Evolutionary conservation across 73 alveolate genomes (phyloP).

Genomic region (Tetrahymena borealis): DNA sequence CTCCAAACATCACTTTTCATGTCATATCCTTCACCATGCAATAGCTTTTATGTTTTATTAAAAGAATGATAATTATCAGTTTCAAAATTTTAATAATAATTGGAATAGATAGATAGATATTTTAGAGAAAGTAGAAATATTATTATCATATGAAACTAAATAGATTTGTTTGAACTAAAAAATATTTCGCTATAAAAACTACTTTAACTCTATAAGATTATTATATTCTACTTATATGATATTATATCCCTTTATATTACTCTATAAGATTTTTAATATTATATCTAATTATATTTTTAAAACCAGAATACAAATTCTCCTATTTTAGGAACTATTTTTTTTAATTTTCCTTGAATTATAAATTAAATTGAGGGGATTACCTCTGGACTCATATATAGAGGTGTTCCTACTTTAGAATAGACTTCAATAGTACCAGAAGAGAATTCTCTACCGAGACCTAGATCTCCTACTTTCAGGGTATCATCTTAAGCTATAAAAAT

Average conservation of each 20-base stretch:
- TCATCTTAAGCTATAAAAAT: slow-evolving; percentile 87
- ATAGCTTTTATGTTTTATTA: slow-evolving; percentile 27
- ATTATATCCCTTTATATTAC: too few relatives aligned
- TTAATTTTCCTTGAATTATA: background rate
- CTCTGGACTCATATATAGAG: slow-evolving; percentile 96
- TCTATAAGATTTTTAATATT: too few relatives aligned
- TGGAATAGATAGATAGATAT: background rate
- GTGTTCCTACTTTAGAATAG: slow-evolving; percentile 95
- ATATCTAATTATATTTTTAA: too few relatives aligned
- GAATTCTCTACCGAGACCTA: slow-evolving; percentile 89
- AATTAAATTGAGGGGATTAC: slow-evolving; percentile 50
- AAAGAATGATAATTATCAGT: background rate
- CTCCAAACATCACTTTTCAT: slow-evolving; percentile 95
- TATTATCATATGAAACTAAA: background rate
- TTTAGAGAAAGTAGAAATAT: background rate
- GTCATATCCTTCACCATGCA: slow-evolving; percentile 95
- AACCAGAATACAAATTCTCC: background rate
- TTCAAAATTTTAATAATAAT: background rate
- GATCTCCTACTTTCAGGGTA: slow-evolving; percentile 86
- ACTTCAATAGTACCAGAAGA: slow-evolving; percentile 91
- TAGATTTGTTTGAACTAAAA: background rate
- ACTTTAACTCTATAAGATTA: too few relatives aligned
- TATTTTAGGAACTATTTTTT: too few relatives aligned
- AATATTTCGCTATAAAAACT: too few relatives aligned
- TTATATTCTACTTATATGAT: too few relatives aligned